These are phyloP conservation scores for Globisporangium irregulare DNA, from an alignment of 352 stramenopile species.

Conservation along the genomic window DNA sequence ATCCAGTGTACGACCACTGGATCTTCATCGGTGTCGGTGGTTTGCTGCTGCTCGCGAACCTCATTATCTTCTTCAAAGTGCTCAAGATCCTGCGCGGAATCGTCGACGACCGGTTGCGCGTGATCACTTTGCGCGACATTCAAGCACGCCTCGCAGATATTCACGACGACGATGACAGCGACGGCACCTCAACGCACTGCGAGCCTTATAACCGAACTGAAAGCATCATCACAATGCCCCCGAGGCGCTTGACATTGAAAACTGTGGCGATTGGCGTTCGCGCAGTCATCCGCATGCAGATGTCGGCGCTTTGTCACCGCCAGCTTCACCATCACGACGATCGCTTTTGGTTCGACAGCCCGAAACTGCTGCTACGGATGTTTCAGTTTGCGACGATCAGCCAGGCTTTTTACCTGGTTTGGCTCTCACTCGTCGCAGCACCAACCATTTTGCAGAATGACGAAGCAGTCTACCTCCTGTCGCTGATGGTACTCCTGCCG, in stretches of 20 bases:
- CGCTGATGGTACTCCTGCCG: conserved; percentile 68
- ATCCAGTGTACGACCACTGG: conserved; percentile 61
- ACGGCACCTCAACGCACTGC: not conserved
- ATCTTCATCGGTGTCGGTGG: conserved; percentile 71
- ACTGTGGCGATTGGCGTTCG: conserved; percentile 58
- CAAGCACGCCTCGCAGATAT: conserved; percentile 31
- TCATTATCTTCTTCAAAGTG: conserved; percentile 86
- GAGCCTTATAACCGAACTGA: not conserved
- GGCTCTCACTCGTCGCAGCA: conserved; percentile 76
- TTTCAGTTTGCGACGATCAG: conserved; percentile 87
- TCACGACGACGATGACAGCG: conserved; percentile 4
- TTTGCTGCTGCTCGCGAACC: conserved; percentile 53
- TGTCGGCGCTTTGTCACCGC: conserved; percentile 81
- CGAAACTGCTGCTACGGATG: conserved; percentile 61
- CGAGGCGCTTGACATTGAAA: conserved; percentile 42
- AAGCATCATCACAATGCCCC: conserved; percentile 16
- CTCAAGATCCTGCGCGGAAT: conserved; percentile 80
- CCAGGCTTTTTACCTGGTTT: conserved; percentile 85
- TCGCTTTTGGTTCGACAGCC: conserved; percentile 82
- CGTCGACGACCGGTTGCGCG: conserved; percentile 72
- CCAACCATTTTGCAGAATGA: conserved; percentile 30
- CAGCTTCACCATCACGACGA: conserved; percentile 82
- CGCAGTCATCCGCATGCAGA: conserved; percentile 81
- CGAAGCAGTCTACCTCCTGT: conserved; percentile 30
- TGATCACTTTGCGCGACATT: conserved; percentile 73